phyloP scores from a whole-genome alignment of 2,329 filamentous ascomycete species.

The Diaporthe citrichinensis region DNA sequence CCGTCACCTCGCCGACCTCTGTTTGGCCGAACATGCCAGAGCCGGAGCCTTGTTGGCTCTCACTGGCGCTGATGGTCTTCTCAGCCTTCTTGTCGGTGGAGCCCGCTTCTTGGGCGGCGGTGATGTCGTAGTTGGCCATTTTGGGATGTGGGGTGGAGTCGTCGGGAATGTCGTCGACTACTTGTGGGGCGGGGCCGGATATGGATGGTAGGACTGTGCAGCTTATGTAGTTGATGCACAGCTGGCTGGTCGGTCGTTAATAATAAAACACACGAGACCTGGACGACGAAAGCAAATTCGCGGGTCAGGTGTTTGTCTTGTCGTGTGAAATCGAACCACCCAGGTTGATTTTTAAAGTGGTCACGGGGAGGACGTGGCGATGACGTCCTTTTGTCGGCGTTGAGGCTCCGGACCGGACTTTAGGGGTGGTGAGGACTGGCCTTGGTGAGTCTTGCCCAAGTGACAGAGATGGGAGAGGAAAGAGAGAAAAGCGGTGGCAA shows the following conservation, averaged over 20 bases:
- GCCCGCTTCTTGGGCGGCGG: background rate
- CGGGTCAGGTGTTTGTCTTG: slow-evolving; percentile 1
- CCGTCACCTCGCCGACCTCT: slow-evolving; percentile 39
- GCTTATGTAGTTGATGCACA: slow-evolving; percentile 22
- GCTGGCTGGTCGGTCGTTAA: background rate
- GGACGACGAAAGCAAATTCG: background rate
- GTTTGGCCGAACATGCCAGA: slow-evolving; percentile 38
- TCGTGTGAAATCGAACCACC: slow-evolving; percentile 13
- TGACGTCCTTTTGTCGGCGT: slow-evolving; percentile 31
- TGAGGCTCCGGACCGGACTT: slow-evolving; percentile 28
- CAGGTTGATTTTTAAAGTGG: slow-evolving; percentile 24
- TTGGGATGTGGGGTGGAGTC: background rate
- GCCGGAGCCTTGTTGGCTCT: slow-evolving; percentile 36
- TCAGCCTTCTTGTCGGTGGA: slow-evolving; percentile 37
- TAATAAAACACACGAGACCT: slow-evolving; percentile 18
- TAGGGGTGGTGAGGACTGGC: slow-evolving; percentile 6
- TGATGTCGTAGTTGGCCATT: slow-evolving; percentile 38
- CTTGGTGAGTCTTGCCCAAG: slow-evolving; percentile 20
- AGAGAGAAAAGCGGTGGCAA: background rate
- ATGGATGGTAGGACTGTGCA: background rate
- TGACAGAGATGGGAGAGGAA: slow-evolving; percentile 9
- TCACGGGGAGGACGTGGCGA: slow-evolving; percentile 21
- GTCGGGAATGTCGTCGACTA: slow-evolving; percentile 36
- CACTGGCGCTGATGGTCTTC: slow-evolving; percentile 37
- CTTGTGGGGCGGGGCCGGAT: background rate